phyloP scores from a whole-genome alignment of 306 rosid genomes.

The Begonia masoniana region DNA sequence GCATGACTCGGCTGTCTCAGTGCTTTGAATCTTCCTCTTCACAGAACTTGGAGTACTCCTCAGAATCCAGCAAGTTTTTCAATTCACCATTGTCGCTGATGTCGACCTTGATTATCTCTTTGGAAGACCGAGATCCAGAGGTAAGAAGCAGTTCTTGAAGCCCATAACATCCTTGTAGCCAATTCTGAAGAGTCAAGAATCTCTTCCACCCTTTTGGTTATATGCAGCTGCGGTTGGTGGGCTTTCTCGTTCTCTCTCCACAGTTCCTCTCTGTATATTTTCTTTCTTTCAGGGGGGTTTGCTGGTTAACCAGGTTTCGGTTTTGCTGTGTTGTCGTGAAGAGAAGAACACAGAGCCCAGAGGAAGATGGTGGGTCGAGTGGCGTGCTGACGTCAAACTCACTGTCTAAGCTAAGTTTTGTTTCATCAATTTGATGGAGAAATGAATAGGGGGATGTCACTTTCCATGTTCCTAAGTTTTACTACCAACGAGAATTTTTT shows the following conservation, averaged over 20 bases:
- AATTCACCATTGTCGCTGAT: slow-evolving; percentile 40
- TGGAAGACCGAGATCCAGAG: slow-evolving; percentile 48
- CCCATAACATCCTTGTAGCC: slow-evolving; percentile 72
- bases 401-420: too few species aligned
- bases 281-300: too few species aligned
- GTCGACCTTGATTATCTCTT: slow-evolving; percentile 65
- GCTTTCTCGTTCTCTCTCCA: not conserved
- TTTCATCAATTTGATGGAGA: too few species aligned
- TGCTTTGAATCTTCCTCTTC: slow-evolving; percentile 85
- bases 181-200: slow-evolving; percentile 13
- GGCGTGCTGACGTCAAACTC: too few species aligned
- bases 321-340: not conserved
- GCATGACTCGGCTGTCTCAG: slow-evolving; percentile 16
- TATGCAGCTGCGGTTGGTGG: not conserved
- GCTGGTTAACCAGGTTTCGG: too few species aligned
- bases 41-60: slow-evolving; percentile 84
- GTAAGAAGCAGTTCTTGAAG: slow-evolving; percentile 66
- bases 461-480: too few species aligned
- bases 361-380: too few species aligned
- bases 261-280: not conserved
- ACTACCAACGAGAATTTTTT: too few species aligned
- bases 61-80: slow-evolving; percentile 71
- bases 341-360: too few species aligned
- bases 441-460: too few species aligned
- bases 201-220: not conserved